Base-by-base conservation (phyloP, 2,329 filamentous ascomycete genomes). In the Chrysoporthe puriensis region DNA sequence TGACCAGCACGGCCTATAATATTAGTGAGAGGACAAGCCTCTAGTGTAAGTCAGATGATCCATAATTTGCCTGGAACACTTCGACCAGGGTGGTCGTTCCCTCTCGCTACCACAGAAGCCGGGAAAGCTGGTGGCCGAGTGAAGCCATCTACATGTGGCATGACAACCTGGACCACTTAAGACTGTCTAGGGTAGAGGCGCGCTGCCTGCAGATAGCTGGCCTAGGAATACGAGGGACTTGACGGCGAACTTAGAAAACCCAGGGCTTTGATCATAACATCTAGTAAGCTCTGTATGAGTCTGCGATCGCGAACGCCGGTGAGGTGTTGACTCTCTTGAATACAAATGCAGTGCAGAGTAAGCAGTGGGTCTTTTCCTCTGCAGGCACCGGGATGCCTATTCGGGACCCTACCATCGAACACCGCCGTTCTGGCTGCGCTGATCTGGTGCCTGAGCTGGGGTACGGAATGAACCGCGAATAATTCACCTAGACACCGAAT, bases 261-360 rank as follows among this genome's bases (percentile, higher is more conserved):
- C 21, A 6, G 16, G 6, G 46, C 21, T 11, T 26, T 26, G 3
- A 32, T 14, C 48, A 32, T 52, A 52, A 4, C 9, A 32, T 14
- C 16, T 52, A 14, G 1, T 6, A 52, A 21, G 21, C 26, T 26
- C 48, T 52, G 9, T 21, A 13, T 52, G 26, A 21, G 21, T 26
- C 48, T 52, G 9, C 48, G 3, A 13, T 52, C 14, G 6, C 48
- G 21, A 6, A 52, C 7, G n/a, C 26, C 16, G 14, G 44, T 60
- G 43, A 48, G 66, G 40, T 52, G 46, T 40, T 65, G 62, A 48
- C 21, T 59, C 44, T 57, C n/a, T 42, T 57, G 57, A 43, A 64
- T 57, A 63, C 21, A 52, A 26, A 18, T 9, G 21, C 48, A 26
- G 8, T 9, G 32, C 26, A 21, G 13, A 52, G 21, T 52, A 21